phyloP scores from a whole-genome alignment of 2,329 filamentous ascomycete species.

The Epichloe festucae region DNA sequence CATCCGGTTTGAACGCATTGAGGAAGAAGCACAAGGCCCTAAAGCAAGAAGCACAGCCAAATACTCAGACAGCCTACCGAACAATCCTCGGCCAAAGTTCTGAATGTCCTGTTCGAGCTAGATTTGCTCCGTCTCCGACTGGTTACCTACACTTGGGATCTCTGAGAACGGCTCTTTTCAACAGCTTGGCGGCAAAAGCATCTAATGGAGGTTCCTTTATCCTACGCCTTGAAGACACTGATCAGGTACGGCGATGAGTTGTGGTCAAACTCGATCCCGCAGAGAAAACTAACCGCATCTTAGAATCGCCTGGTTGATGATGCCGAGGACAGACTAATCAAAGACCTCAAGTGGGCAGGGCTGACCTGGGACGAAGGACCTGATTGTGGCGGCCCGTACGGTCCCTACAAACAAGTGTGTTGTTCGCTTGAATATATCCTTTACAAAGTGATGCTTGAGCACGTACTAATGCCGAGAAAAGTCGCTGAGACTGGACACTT shows the following conservation, averaged over 20 bases:
- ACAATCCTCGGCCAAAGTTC: constrained; percentile 29
- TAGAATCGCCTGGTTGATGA: constrained; percentile 70
- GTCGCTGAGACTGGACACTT: constrained; percentile 67
- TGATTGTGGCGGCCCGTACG: constrained; percentile 64
- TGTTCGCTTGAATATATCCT: neutral
- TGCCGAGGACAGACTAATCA: constrained; percentile 63
- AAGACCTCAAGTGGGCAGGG: constrained; percentile 80
- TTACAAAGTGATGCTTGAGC: neutral
- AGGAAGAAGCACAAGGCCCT: constrained; percentile 10
- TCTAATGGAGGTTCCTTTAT: constrained; percentile 78
- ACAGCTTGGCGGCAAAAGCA: constrained; percentile 77
- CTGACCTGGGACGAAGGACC: constrained; percentile 93
- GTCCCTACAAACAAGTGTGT: constrained; percentile 71
- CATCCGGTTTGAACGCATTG: constrained; percentile 9
- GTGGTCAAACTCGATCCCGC: neutral
- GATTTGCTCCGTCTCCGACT: constrained; percentile 92
- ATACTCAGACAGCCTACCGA: constrained; percentile 6
- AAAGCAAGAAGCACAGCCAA: constrained; percentile 9
- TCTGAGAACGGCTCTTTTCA: constrained; percentile 85
- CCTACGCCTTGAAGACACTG: constrained; percentile 86
- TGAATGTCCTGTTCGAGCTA: constrained; percentile 43
- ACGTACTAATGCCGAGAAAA: constrained; percentile 30
- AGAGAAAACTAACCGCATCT: neutral
- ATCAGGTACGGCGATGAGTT: constrained; percentile 52
- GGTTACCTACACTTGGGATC: constrained; percentile 89